Evolutionary conservation across 2,329 filamentous ascomycete species (phyloP).

Genomic region (Simplicillium sp.): DNA sequence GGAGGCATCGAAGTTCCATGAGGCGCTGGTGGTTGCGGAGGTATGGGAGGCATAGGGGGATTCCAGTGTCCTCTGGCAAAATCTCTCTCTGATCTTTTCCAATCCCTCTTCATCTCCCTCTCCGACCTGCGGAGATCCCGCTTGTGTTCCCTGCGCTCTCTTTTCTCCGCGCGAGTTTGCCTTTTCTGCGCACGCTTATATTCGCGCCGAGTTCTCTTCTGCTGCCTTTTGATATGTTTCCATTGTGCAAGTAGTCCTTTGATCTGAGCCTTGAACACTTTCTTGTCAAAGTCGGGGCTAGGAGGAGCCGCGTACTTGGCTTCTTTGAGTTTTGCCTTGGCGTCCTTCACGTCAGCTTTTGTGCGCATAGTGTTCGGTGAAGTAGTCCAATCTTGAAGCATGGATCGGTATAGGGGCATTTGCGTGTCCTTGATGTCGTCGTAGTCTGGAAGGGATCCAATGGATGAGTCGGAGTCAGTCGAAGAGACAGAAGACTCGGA

Average conservation of each 20-base stretch:
- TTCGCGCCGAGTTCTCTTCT: slow-evolving; percentile 19
- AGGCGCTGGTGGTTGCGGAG: neutral
- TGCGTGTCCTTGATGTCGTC: slow-evolving; percentile 39
- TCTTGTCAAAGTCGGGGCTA: slow-evolving; percentile 12
- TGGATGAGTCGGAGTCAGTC: slow-evolving; percentile 25
- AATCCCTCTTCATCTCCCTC: slow-evolving; percentile 17
- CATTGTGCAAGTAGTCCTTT: slow-evolving; percentile 34
- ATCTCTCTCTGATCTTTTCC: slow-evolving; percentile 14
- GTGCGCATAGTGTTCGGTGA: slow-evolving; percentile 40
- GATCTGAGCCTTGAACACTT: slow-evolving; percentile 31
- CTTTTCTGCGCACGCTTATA: slow-evolving; percentile 18
- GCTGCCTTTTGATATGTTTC: slow-evolving; percentile 22
- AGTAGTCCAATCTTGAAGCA: slow-evolving; percentile 38
- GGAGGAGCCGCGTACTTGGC: slow-evolving; percentile 14
- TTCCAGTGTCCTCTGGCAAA: slow-evolving; percentile 13
- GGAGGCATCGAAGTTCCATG: slow-evolving; percentile 1
- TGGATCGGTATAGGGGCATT: slow-evolving; percentile 33
- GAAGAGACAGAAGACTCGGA: slow-evolving; percentile 24
- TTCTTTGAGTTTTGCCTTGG: slow-evolving; percentile 33
- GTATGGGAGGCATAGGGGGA: slow-evolving; percentile 1
- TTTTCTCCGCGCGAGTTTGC: slow-evolving; percentile 20
- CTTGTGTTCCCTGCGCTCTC: slow-evolving; percentile 15
- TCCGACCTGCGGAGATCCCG: slow-evolving; percentile 19
- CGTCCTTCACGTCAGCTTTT: slow-evolving; percentile 29
- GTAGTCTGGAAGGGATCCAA: slow-evolving; percentile 45